These are phyloP conservation scores for Murraya koenigii DNA, from an alignment of 345 rosid species.

Conservation along the genomic window DNA sequence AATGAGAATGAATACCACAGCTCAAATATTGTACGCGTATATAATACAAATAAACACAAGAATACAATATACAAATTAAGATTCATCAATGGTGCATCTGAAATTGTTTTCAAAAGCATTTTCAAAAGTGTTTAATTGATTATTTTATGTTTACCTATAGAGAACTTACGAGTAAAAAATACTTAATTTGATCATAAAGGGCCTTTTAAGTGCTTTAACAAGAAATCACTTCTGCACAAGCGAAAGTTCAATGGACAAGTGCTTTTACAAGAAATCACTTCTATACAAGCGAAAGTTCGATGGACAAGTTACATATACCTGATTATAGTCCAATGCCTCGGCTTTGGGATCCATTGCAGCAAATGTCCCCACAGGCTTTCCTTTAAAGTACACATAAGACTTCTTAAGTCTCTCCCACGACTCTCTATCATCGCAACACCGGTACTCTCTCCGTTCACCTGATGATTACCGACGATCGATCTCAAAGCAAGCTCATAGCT, in stretches of 20 bases:
- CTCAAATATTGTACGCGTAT: neutral
- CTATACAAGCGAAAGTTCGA: neutral
- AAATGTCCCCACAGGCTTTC: constrained; percentile 48
- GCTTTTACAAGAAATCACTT: neutral
- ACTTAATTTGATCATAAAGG: neutral
- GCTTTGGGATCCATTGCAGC: constrained; percentile 48
- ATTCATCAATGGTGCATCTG: neutral
- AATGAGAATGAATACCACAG: neutral
- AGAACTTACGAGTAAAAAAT: neutral
- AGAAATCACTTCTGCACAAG: too few relatives aligned
- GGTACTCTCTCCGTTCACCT: constrained; percentile 12
- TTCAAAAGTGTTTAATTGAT: neutral
- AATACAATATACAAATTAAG: neutral
- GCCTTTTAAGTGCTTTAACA: too few relatives aligned
- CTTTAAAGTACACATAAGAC: constrained; percentile 38
- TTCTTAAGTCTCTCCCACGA: constrained; percentile 46
- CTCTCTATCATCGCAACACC: constrained; percentile 44
- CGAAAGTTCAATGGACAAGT: too few relatives aligned
- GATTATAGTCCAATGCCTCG: constrained; percentile 50
- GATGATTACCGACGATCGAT: constrained; percentile 10
- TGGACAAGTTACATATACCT: constrained; percentile 22
- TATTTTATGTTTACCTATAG: neutral
- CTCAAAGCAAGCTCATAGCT: constrained; percentile 16
- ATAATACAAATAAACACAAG: neutral
- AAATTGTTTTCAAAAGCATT: neutral